Evolutionary conservation across 441 rosid genomes (phyloP).

Genomic region (Erysimum cheiri): DNA sequence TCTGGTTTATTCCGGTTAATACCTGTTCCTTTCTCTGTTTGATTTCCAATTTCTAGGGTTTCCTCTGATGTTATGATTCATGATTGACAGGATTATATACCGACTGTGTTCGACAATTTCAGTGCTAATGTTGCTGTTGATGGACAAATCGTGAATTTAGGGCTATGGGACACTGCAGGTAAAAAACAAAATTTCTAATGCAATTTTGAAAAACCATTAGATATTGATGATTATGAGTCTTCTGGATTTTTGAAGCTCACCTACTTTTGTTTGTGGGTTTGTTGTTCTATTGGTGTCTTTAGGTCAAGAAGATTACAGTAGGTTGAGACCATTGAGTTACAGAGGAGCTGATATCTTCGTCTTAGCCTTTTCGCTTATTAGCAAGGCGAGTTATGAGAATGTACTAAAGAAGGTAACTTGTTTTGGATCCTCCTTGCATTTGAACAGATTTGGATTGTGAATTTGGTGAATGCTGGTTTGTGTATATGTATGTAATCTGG

Average conservation of each 20-base stretch:
- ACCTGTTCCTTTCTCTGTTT: conserved; percentile 3
- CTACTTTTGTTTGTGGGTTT: not conserved
- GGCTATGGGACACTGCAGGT: conserved; percentile 98
- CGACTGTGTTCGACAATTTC: conserved; percentile 95
- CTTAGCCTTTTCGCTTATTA: conserved; percentile 88
- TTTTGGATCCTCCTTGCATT: conserved; percentile 15
- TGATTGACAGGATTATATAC: conserved; percentile 78
- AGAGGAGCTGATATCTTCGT: conserved; percentile 95
- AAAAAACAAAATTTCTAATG: conserved; percentile 1
- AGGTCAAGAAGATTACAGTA: conserved; percentile 99
- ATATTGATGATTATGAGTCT: conserved; percentile 18
- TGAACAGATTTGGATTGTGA: not conserved
- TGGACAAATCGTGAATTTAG: conserved; percentile 87
- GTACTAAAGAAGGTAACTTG: conserved; percentile 88
- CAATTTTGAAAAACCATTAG: not conserved
- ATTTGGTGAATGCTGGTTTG: conserved; percentile 12
- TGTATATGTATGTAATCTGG: conserved; percentile 20
- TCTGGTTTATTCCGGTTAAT: not conserved
- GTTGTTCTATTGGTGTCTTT: conserved; percentile 29
- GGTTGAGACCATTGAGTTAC: conserved; percentile 96
- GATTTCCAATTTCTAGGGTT: not conserved
- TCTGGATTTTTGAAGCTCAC: not conserved
- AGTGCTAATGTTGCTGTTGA: conserved; percentile 94
- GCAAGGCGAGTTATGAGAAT: conserved; percentile 95
- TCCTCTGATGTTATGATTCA: conserved; percentile 25